A percentile compares a stretch with the other conserved stretches of the same genome.
These are phyloP conservation scores for Flammula alnicola DNA, from an alignment of 1,284 basidiomycete species.

Conservation along the genomic window DNA sequence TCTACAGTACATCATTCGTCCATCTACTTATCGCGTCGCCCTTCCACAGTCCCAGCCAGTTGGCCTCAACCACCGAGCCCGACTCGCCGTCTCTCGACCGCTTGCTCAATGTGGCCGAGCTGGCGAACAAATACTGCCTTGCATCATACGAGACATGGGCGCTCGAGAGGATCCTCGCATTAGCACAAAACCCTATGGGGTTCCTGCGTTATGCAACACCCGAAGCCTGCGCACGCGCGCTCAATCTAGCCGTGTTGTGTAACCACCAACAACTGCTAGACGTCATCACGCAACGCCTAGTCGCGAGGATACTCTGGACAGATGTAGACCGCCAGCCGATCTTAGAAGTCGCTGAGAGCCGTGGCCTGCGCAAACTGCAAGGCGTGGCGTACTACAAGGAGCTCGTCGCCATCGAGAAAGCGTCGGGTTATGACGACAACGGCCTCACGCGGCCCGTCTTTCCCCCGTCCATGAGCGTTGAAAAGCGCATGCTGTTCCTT, in stretches of 20 bases:
- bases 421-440: conserved; percentile 11
- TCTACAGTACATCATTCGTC: background rate
- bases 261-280: conserved; percentile 37
- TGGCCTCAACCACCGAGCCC: conserved; percentile 22
- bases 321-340: conserved; percentile 35
- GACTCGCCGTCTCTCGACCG: conserved; percentile 35
- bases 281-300: conserved; percentile 38
- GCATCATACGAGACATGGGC: conserved; percentile 45
- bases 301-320: conserved; percentile 45
- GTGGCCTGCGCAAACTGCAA: conserved; percentile 36
- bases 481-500: conserved; percentile 39
- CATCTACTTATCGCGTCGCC: background rate
- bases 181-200: conserved; percentile 32
- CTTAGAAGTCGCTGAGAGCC: conserved; percentile 37
- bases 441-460: conserved; percentile 29
- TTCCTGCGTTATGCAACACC: conserved; percentile 35
- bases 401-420: conserved; percentile 38
- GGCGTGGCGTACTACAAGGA: conserved; percentile 46
- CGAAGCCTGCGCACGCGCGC: conserved; percentile 36
- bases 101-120: conserved; percentile 45
- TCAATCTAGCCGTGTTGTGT: conserved; percentile 38
- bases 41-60: conserved; percentile 32
- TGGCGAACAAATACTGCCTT: conserved; percentile 49
- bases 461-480: conserved; percentile 31
- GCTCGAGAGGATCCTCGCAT: conserved; percentile 37